Evolutionary conservation across 768 basidiomycete genomes (phyloP).

Genomic region (Pisolithus marmoratus): DNA sequence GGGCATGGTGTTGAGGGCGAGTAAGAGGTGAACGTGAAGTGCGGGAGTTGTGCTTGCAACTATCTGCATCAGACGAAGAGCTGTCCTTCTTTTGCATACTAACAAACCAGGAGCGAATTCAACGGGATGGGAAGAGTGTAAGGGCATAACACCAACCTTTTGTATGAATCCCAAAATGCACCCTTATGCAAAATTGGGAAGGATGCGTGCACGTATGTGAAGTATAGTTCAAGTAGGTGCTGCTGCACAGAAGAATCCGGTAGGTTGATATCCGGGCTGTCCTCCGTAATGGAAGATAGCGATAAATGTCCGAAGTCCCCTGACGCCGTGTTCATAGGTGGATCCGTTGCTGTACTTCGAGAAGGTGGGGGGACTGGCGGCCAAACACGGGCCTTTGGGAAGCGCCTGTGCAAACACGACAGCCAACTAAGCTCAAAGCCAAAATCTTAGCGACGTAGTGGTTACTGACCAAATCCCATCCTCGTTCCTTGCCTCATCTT

Average conservation of each 20-base stretch:
- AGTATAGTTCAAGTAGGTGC: slow-evolving; percentile 70
- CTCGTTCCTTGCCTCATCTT: slow-evolving; percentile 61
- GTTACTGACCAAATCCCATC: slow-evolving; percentile 69
- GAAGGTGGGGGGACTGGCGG: slow-evolving; percentile 43
- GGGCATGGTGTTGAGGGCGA: slow-evolving; percentile 41
- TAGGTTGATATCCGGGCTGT: slow-evolving; percentile 36
- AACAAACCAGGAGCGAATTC: neutral
- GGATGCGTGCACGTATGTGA: slow-evolving; percentile 72
- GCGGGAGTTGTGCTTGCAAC: slow-evolving; percentile 9
- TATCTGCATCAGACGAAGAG: slow-evolving; percentile 26
- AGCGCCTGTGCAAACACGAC: slow-evolving; percentile 50
- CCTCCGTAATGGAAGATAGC: slow-evolving; percentile 27
- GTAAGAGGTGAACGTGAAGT: slow-evolving; percentile 32
- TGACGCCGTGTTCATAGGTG: neutral
- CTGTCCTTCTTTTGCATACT: slow-evolving; percentile 28
- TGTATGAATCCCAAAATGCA: slow-evolving; percentile 57
- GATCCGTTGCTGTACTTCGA: slow-evolving; percentile 19
- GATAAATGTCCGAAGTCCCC: slow-evolving; percentile 4
- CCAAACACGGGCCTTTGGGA: slow-evolving; percentile 89
- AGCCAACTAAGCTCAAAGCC: slow-evolving; percentile 10
- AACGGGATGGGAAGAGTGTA: neutral
- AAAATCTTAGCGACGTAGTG: neutral
- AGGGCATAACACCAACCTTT: slow-evolving; percentile 26
- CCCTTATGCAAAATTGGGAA: slow-evolving; percentile 75
- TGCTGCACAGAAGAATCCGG: slow-evolving; percentile 58